Evolutionary conservation across 345 rosid genomes (phyloP), one percentile per base, ranked within the genome.

Genomic region (Syzygium jambos): DNA sequence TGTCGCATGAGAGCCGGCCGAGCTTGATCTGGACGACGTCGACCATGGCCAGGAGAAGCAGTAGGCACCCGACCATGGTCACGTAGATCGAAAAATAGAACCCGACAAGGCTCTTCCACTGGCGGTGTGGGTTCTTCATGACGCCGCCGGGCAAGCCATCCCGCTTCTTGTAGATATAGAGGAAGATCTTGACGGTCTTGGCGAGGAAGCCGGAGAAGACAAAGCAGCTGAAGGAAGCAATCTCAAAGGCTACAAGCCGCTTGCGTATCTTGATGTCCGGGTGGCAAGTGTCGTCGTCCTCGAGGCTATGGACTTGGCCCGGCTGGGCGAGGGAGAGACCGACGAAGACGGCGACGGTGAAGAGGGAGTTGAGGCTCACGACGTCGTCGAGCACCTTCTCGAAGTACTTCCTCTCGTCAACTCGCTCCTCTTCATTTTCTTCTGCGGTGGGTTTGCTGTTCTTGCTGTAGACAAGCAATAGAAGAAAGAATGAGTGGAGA

Each of bases 161-260:
- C n/a, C 29, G 34, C 34, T 29, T 84, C 51, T 87, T 78, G 49
- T 29, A 59, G 46, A 84, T 84, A 59, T 87, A 87, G 86, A 87
- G 61, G 82, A 59, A 84, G 46, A 87, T 59, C 89, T 87, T 84
- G 80, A 84, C 89, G 59, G 89, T 87, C 59, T 87, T 87, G 34
- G 89, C 89, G 51, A 87, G 10, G 78, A 87, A 59, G 68, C 89
- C 86, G 27, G 89, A 87, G 82, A 87, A 87, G n/a, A 87, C 78
- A 8, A 87, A 87, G 86, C 89, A 87, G 83, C 89, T 83, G 59
- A 87, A 87, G 56, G 89, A 87, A 13, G 83, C 86, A 25, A 87
- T 87, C 56, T 87, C 89, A 27, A 15, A 84, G 63, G 8, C 16
- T 9, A 87, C 89, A 2, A 87, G 85, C 56, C 89, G 84, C 86